Evolutionary conservation across 257 asterid genomes (phyloP).

Genomic region (Cynanchum wilfordii): DNA sequence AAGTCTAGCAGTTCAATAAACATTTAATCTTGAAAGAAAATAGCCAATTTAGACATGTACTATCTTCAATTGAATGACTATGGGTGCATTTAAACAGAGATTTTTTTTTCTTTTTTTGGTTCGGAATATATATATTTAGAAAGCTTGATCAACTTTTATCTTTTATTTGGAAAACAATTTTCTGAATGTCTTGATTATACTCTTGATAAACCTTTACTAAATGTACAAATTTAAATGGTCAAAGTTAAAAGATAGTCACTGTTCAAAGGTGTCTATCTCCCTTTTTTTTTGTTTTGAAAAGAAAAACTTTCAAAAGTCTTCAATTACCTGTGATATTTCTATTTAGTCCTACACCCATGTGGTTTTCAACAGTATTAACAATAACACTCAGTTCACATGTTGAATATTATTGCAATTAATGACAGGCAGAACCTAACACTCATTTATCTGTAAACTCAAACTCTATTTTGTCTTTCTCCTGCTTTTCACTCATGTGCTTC

Average conservation of each 20-base stretch:
- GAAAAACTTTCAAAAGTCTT: too few relatives aligned
- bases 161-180: too few relatives aligned
- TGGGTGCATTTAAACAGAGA: too few relatives aligned
- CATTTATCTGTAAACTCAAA: background rate
- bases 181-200: too few relatives aligned
- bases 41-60: background rate
- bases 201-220: too few relatives aligned
- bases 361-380: background rate
- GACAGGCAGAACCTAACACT: background rate
- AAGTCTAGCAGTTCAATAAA: background rate
- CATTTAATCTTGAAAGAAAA: background rate
- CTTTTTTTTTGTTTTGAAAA: too few relatives aligned
- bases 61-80: background rate
- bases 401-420: background rate
- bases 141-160: too few relatives aligned
- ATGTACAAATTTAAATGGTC: too few relatives aligned
- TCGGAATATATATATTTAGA: too few relatives aligned
- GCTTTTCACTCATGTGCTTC: background rate
- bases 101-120: too few relatives aligned
- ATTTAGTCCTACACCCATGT: background rate
- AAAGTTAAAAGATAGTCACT: too few relatives aligned
- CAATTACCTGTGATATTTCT: background rate
- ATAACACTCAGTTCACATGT: background rate
- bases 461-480: background rate
- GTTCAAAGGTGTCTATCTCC: too few relatives aligned